Base-by-base conservation (phyloP, 768 basidiomycete species). In the Arthromyces matolae region DNA sequence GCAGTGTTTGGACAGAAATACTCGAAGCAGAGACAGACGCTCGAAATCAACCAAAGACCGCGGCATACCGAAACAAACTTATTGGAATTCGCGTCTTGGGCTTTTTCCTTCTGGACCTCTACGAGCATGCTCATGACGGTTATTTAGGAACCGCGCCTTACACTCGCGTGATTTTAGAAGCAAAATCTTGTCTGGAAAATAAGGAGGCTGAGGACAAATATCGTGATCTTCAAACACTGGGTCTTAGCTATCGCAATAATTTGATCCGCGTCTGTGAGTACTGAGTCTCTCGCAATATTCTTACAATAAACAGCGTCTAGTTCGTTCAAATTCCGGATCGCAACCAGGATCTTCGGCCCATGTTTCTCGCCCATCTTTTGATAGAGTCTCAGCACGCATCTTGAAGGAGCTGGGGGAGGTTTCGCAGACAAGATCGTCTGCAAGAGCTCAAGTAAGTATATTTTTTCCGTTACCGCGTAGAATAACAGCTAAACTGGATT, bases 311-410 rank as follows among this genome's bases (percentile, higher is more conserved):
- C 32, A 33, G 4, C 3, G 32, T 4, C 32, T 10, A 42, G 42
- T 42, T 24, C 16, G 29, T 5, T 42, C 42, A 3, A 32, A 42
- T 22, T 5, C 28, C 14, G 29, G 42, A 22, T 13, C 27, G 9
- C 14, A 19, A 32, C 49, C 49, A 10, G 25, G 23, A 27, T 29
- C 42, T 6, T 44, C 49, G 12, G 8, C 24, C 32, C 49, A 50
- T 20, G 27, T 36, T 38, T 50, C 49, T 13, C 42, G 35, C 4
- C 50, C 47, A 8, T 53, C 52, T 23, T 45, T 50, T 22, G 35
- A 47, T 12, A 42, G 4, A 8, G 13, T 33, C 8, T 35, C 29
- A 13, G 39, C 45, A 16, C 16, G 27, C 24, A 50, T 54, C 19
- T 24, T 34, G 14, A 25, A 23, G 10, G 32, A 33, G n/a, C n/a